phyloP scores from a whole-genome alignment of 1,284 basidiomycete genomes.

The Gymnopus androsaceus region DNA sequence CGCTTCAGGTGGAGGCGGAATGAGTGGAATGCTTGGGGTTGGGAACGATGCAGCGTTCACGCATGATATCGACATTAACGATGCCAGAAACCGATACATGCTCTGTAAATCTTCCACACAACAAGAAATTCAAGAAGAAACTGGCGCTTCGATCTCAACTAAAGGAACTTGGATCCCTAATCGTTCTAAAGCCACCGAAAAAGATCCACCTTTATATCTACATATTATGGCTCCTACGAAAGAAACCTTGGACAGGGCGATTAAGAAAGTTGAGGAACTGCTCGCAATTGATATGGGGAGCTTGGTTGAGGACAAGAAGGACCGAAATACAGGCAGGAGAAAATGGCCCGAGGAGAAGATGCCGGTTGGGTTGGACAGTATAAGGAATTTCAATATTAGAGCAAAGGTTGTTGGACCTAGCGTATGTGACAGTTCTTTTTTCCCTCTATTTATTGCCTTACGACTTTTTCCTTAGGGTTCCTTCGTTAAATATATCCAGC shows the following conservation, averaged over 20 bases:
- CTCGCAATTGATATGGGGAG: conserved; percentile 86
- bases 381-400: conserved; percentile 96
- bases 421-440: conserved; percentile 52
- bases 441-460: background rate
- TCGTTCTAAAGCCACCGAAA: conserved; percentile 84
- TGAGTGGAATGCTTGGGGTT: conserved; percentile 54
- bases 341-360: conserved; percentile 98
- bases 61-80: conserved; percentile 97
- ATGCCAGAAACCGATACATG: conserved; percentile 93
- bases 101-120: conserved; percentile 94
- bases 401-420: conserved; percentile 96
- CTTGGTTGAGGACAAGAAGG: conserved; percentile 83
- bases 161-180: conserved; percentile 96
- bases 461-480: conserved; percentile 61
- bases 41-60: conserved; percentile 85
- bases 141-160: conserved; percentile 87
- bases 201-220: conserved; percentile 92
- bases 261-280: conserved; percentile 84
- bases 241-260: conserved; percentile 79
- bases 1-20: conserved; percentile 42
- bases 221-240: conserved; percentile 87
- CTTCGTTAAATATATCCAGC: conserved; percentile 98
- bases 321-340: conserved; percentile 59
- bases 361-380: conserved; percentile 82
- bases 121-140: conserved; percentile 86